These are phyloP conservation scores for Aphanomyces astaci DNA, from an alignment of 352 stramenopile genomes.

Conservation along the genomic window DNA sequence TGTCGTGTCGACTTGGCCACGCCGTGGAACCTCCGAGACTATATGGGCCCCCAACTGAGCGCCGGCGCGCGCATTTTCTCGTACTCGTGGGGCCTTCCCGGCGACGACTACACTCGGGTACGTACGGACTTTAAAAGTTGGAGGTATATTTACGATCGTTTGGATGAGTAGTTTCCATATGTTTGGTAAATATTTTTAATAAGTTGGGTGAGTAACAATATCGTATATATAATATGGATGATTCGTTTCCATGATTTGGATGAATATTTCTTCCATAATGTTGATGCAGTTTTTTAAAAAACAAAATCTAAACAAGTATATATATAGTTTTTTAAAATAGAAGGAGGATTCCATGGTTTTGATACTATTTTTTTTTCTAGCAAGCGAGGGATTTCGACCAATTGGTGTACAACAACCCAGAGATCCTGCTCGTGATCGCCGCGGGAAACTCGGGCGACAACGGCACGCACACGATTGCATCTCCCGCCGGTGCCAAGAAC, in stretches of 20 bases:
- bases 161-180: no score
- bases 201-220: no score
- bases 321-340: no score
- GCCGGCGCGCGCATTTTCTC: slow-evolving; percentile 74
- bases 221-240: no score
- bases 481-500: slow-evolving; percentile 74
- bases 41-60: slow-evolving; percentile 60
- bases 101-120: slow-evolving; percentile 59
- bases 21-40: slow-evolving; percentile 46
- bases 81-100: slow-evolving; percentile 73
- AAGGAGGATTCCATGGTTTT: no score
- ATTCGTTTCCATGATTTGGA: no score
- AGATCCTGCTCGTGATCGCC: slow-evolving; percentile 79
- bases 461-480: slow-evolving; percentile 63
- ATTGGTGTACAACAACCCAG: slow-evolving; percentile 80
- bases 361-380: background rate
- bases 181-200: no score
- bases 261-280: no score
- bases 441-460: slow-evolving; percentile 85
- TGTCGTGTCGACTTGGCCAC: slow-evolving; percentile 55
- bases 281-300: no score
- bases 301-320: no score
- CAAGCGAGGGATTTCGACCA: slow-evolving; percentile 69
- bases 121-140: background rate
- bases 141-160: no score